Conservation (phyloP, 768 basidiomycete genomes). For the Lentinus tigrinus region DNA sequence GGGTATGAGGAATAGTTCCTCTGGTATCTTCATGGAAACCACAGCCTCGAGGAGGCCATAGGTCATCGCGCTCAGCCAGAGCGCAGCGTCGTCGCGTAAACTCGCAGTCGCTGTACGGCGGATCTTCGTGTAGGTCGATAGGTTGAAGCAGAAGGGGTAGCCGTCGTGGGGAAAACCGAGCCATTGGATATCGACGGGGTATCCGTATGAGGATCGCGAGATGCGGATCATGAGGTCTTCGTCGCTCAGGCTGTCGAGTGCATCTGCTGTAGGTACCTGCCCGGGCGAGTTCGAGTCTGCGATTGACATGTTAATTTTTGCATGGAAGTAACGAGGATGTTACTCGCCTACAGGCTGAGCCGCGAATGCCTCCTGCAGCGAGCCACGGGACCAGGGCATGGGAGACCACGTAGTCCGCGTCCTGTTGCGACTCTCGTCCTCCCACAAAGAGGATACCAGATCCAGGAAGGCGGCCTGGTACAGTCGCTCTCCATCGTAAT, state of each 20-base stretch:
- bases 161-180: background rate
- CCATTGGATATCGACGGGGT: background rate
- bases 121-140: background rate
- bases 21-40: background rate
- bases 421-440: background rate
- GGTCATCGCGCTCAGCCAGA: slow-evolving; percentile 10
- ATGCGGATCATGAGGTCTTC: background rate
- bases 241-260: background rate
- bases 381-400: slow-evolving; percentile 4
- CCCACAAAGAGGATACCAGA: background rate
- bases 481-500: background rate
- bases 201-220: background rate
- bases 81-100: slow-evolving; percentile 1
- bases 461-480: slow-evolving; percentile 3
- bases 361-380: background rate
- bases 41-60: slow-evolving; percentile 6
- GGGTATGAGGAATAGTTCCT: background rate
- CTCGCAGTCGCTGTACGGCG: background rate
- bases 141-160: background rate
- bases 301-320: background rate
- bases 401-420: background rate
- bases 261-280: background rate
- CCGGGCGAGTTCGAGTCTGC: background rate
- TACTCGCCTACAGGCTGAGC: background rate
- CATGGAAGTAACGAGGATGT: background rate